Evolutionary conservation across 331 rosid genomes (phyloP).

Genomic region (Quercus phellos): DNA sequence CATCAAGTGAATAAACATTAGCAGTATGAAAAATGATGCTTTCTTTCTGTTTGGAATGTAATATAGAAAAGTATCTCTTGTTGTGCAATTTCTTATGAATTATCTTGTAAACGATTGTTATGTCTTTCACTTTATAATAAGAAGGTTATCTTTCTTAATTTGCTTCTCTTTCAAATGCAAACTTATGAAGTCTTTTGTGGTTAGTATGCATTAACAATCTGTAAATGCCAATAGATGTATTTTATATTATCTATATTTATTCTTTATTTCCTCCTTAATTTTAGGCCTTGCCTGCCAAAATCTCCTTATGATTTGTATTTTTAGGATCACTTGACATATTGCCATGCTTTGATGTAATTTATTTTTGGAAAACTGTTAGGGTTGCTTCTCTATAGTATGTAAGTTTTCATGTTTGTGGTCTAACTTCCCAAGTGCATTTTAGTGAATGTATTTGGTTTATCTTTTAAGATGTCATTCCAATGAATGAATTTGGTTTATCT

Average conservation of each 20-base stretch:
- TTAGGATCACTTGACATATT: neutral
- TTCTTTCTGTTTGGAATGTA: neutral
- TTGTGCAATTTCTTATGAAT: neutral
- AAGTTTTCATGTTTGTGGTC: neutral
- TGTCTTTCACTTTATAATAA: neutral
- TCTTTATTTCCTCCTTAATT: neutral
- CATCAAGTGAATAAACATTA: neutral
- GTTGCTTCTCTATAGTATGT: slow-evolving; percentile 5
- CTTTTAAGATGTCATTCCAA: slow-evolving; percentile 29
- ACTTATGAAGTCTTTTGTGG: neutral
- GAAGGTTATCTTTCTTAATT: neutral
- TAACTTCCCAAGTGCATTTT: slow-evolving; percentile 7
- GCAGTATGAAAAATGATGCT: neutral
- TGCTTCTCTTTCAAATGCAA: neutral
- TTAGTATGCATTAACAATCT: neutral
- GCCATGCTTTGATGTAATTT: neutral
- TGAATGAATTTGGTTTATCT: slow-evolving; percentile 25
- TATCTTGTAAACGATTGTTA: neutral
- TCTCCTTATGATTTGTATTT: neutral
- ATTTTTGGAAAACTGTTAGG: neutral
- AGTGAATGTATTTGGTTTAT: slow-evolving; percentile 19
- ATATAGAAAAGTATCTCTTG: neutral
- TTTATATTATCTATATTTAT: neutral
- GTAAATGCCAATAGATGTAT: neutral
- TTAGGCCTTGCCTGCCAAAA: neutral